Conservation (phyloP, 139 green algal species). For the Spirogloea muscicola region DNA sequence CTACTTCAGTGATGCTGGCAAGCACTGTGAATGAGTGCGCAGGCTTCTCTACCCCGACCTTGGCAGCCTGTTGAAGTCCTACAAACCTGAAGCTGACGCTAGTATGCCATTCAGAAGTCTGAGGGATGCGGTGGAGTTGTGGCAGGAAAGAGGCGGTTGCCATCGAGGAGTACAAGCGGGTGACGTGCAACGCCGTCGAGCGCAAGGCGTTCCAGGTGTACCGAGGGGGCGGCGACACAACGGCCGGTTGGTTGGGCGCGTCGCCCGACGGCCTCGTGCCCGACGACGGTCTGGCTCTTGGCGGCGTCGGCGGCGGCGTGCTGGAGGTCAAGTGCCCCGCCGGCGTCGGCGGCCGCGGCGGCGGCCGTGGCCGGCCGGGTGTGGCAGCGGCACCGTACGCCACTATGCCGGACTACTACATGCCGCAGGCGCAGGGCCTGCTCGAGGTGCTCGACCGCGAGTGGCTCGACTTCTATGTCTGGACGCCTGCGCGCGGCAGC, state of each 20-base stretch:
- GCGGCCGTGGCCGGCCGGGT: too few species aligned
- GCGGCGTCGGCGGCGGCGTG: slow-evolving; percentile 8
- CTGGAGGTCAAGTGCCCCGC: slow-evolving; percentile 49
- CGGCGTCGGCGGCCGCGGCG: not conserved
- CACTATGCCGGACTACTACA: slow-evolving; percentile 41
- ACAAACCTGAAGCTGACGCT: too few species aligned
- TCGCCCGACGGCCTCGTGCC: slow-evolving; percentile 41
- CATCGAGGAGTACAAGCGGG: slow-evolving; percentile 50
- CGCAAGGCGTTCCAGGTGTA: slow-evolving; percentile 9
- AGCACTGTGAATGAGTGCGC: too few species aligned
- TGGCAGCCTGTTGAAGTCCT: too few species aligned
- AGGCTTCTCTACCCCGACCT: too few species aligned
- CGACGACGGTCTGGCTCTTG: not conserved
- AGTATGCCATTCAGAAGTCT: too few species aligned
- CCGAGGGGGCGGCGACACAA: not conserved
- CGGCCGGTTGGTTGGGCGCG: slow-evolving; percentile 48
- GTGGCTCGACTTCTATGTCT: slow-evolving; percentile 50
- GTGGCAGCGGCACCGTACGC: slow-evolving; percentile 5
- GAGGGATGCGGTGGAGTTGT: too few species aligned
- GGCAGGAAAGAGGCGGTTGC: slow-evolving; percentile 55
- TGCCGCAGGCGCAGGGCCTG: slow-evolving; percentile 45
- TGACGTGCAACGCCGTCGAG: slow-evolving; percentile 46
- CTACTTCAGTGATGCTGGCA: too few species aligned
- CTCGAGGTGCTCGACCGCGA: slow-evolving; percentile 47
- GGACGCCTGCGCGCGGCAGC: slow-evolving; percentile 46